Base-by-base conservation (phyloP, 2,329 filamentous ascomycete species). In the Ascochyta rabiei region DNA sequence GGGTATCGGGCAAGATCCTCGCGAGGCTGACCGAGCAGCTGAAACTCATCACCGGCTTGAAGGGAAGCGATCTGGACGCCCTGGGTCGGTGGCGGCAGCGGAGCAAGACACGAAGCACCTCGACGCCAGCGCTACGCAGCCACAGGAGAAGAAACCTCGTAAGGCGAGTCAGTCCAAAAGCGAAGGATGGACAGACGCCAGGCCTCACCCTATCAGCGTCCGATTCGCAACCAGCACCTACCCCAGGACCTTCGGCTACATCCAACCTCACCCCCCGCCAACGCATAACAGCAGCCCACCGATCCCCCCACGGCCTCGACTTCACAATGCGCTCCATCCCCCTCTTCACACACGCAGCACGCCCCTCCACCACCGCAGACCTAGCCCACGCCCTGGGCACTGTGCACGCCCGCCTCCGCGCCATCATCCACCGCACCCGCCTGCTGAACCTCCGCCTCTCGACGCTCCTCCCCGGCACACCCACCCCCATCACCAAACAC, bases 11-110 rank as follows among this genome's bases (percentile, higher is more conserved):
- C 12, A 48, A 31, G 33, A 10, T 9, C 2, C 31, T 53, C 6
- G 44, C 44, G 24, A 33, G 45, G n/a, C 26, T 48, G 10, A 48
- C 44, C 1, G 21, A 48, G 33, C 38, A 53, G 13, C n/a, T 48
- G 9, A 21, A 12, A 10, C 43, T 49, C 16, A 10, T 48, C 5
- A 48, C 43, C 0, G 38, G 38, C 1, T 26, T 38, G 15, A 31
- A 43, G 8, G 23, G 19, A 6, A 31, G 35, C 26, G 12, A 6
- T 1, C 26, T 37, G 3, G n/a, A 15, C 15, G 15, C 12, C 8
- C 13, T 42, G 15, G n/a, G 12, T 2, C 10, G 16, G 2, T 37
- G 49, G 42, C 21, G 12, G 8, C 18, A 8, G 6, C 13, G 13
- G 19, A 23, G 1, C 8, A 35, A 26, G 26, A 13, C 6, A 18